phyloP scores from a whole-genome alignment of 2,329 filamentous ascomycete genomes.

The Cladosporium sp. region DNA sequence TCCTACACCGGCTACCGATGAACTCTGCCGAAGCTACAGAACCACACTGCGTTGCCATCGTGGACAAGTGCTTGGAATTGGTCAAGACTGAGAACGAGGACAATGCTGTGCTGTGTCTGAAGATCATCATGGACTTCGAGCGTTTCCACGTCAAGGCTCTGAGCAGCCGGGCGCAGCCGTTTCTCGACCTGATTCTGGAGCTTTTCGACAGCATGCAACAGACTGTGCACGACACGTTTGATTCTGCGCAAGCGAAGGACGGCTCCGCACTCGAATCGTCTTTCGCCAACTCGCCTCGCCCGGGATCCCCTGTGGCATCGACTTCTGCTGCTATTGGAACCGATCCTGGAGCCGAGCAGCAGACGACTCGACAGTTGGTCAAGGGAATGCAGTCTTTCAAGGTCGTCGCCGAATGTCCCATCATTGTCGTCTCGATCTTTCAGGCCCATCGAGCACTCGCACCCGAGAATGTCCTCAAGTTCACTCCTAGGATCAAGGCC shows the following conservation, averaged over 20 bases:
- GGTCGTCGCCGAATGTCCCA: conserved; percentile 93
- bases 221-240: conserved; percentile 91
- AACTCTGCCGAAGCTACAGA: conserved; percentile 64
- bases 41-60: conserved; percentile 78
- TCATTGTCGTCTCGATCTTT: conserved; percentile 97
- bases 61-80: conserved; percentile 82
- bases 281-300: conserved; percentile 74
- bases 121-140: conserved; percentile 95
- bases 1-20: conserved; percentile 78
- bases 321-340: conserved; percentile 44
- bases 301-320: conserved; percentile 80
- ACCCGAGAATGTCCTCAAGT: conserved; percentile 76
- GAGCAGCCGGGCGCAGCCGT: conserved; percentile 74
- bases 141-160: conserved; percentile 84
- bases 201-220: conserved; percentile 93
- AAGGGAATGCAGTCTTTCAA: conserved; percentile 99
- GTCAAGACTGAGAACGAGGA: conserved; percentile 95
- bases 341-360: conserved; percentile 70
- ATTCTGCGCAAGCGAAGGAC: conserved; percentile 68
- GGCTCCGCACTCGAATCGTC: conserved; percentile 24
- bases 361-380: conserved; percentile 71
- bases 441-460: conserved; percentile 82
- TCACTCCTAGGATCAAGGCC: conserved; percentile 88
- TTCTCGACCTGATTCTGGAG: conserved; percentile 86
- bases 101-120: conserved; percentile 96